Base-by-base conservation (phyloP, 2,329 filamentous ascomycete genomes). In the Monilinia fructicola region DNA sequence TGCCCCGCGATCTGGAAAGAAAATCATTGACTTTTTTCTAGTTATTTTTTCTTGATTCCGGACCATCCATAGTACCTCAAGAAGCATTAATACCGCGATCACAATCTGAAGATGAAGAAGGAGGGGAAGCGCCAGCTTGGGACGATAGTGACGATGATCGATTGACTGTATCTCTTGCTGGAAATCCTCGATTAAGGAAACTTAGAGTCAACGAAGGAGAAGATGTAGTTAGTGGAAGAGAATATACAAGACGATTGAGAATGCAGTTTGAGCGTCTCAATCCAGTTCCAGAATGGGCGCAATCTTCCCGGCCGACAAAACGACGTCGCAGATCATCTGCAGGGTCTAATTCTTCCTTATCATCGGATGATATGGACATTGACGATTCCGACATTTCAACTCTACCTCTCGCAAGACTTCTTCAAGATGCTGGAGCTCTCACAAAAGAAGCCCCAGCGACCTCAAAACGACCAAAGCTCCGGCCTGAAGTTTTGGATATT, bases 81-180 rank as follows among this genome's bases (percentile, higher is more conserved):
- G 67, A 64, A 59, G 67, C 69, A 50, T 67, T 75, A 9, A 68
- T 74, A 66, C 65, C 67, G 31, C 62, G 50, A 50, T 16, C 50
- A n/a, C 48, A 68, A 21, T 67, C 67, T 1, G 68, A 73, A 14
- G 78, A 79, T 2, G 78, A 81, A 28, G 75, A 78, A 28, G 79
- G 78, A 42, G 78, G 77, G 44, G 78, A 78, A 71, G 81, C 81
- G 26, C 83, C 89, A 3, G 91, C 87, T 1, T 99, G 95, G 95
- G 88, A 93, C 72, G 95, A 99, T 77, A 98, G 93, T 78, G 95
- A 99, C 74, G 95, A 99, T 75, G 95, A 98, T 75, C 86, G 91
- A 64, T 81, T 97, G 69, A 86, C 87, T 9, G 84, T 99, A 59
- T 98, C 94, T 18, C 83, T 99, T 50, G 90, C 92, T 4, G 85